phyloP scores from a whole-genome alignment of 1,139 yeast species.

The Magnusiomyces magnusii region DNA sequence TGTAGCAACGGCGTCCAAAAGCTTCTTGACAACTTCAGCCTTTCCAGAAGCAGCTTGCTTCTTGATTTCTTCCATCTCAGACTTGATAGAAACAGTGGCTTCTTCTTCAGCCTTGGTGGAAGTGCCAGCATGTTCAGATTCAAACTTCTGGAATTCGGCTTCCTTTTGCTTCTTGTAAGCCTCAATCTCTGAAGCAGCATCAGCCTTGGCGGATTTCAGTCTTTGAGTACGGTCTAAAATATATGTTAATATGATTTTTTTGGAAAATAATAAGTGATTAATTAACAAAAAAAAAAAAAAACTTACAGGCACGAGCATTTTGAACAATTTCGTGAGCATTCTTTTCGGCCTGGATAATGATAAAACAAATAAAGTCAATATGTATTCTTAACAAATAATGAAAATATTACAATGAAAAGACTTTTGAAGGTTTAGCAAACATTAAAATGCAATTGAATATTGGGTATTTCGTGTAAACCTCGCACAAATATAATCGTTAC shows the following conservation, averaged over 20 bases:
- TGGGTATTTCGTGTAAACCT: too few species aligned
- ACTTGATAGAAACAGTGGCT: conserved; percentile 46
- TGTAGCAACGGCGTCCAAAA: conserved; percentile 69
- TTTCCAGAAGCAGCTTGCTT: conserved; percentile 57
- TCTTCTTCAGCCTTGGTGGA: conserved; percentile 63
- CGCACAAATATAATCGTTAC: too few species aligned
- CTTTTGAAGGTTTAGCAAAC: neutral
- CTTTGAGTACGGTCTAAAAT: conserved; percentile 63
- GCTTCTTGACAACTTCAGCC: conserved; percentile 58
- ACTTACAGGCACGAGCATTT: conserved; percentile 70
- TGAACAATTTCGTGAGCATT: conserved; percentile 94
- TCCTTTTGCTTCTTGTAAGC: conserved; percentile 83
- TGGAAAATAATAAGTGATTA: neutral
- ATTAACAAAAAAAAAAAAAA: neutral
- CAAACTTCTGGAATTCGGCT: conserved; percentile 64
- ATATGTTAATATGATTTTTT: neutral
- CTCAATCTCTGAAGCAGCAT: conserved; percentile 84
- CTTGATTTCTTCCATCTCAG: conserved; percentile 48
- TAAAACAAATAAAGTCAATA: neutral
- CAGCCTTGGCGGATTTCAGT: conserved; percentile 88
- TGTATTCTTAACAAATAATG: neutral
- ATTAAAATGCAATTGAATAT: too few species aligned
- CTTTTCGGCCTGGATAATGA: conserved; percentile 76
- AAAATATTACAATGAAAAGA: neutral
- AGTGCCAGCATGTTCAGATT: conserved; percentile 58